A percentile compares a stretch with the other conserved stretches of the same genome.
Conservation (phyloP, 75 land plant species). For the Larix kaempferi region DNA sequence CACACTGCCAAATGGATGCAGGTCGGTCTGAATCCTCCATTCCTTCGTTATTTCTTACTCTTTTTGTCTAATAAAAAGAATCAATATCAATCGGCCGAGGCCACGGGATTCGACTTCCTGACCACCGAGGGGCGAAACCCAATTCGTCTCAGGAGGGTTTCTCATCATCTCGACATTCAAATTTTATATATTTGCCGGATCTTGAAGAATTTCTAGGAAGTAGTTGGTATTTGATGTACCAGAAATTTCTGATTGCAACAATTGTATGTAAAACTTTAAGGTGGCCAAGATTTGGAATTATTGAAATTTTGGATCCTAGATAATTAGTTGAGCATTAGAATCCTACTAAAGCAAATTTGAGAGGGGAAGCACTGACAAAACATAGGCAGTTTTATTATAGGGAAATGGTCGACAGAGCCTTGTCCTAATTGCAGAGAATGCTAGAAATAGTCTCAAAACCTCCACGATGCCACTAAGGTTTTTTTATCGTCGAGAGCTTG, state of each 20-base stretch:
- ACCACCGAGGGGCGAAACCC: neutral
- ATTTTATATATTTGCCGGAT: neutral
- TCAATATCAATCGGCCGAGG: neutral
- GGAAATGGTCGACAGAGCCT: neutral
- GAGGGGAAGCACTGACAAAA: neutral
- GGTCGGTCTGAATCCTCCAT: conserved; percentile 7
- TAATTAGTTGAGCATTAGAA: no score
- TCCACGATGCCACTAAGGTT: neutral
- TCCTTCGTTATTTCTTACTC: no score
- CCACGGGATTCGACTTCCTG: neutral
- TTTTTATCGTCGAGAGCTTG: no score
- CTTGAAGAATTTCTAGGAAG: neutral
- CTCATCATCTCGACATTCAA: no score
- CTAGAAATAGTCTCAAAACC: neutral
- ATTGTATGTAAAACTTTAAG: no score
- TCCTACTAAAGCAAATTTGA: no score
- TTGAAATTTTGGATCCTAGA: no score
- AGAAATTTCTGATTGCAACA: neutral
- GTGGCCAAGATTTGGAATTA: no score
- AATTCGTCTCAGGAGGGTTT: neutral
- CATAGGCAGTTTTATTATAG: neutral
- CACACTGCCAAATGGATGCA: conserved; percentile 44
- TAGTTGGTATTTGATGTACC: neutral
- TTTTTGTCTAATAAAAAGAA: no score
- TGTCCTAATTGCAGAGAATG: neutral